Evolutionary conservation across 352 stramenopile species (phyloP).

Genomic region (Phytophthora europaea): DNA sequence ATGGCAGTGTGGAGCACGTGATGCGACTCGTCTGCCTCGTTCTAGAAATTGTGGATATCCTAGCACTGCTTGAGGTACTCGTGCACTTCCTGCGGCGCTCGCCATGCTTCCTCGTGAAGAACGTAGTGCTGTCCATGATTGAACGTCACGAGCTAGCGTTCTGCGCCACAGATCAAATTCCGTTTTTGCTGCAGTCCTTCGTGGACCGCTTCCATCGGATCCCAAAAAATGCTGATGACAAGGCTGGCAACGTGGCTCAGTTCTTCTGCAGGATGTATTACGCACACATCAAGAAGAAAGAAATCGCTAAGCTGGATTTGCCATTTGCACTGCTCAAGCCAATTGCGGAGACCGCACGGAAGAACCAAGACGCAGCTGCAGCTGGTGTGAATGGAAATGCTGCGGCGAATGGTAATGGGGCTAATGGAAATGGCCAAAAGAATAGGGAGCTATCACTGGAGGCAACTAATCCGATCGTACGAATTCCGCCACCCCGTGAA

Average conservation of each 20-base stretch:
- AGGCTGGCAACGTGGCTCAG: constrained; percentile 71
- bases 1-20: constrained; percentile 85
- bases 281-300: constrained; percentile 83
- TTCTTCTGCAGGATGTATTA: constrained; percentile 91
- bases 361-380: constrained; percentile 74
- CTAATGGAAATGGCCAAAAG: constrained; percentile 59
- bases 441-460: constrained; percentile 81
- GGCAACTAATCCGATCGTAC: constrained; percentile 76
- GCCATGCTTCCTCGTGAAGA: constrained; percentile 84
- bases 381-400: constrained; percentile 35
- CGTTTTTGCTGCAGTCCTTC: constrained; percentile 83
- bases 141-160: constrained; percentile 88
- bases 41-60: constrained; percentile 85
- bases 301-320: constrained; percentile 82
- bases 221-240: constrained; percentile 77
- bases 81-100: constrained; percentile 83
- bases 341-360: constrained; percentile 82
- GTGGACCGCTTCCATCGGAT: constrained; percentile 85
- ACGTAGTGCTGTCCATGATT: constrained; percentile 84
- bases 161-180: constrained; percentile 85
- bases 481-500: constrained; percentile 78
- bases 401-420: constrained; percentile 30
- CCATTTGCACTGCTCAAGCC: constrained; percentile 75
- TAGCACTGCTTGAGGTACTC: constrained; percentile 85
- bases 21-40: constrained; percentile 84